A percentile compares a stretch with the other conserved stretches of the same genome.
phyloP scores from a whole-genome alignment of 225 moss, liverwort and hornwort species.

The Sphagnum contortum region DNA sequence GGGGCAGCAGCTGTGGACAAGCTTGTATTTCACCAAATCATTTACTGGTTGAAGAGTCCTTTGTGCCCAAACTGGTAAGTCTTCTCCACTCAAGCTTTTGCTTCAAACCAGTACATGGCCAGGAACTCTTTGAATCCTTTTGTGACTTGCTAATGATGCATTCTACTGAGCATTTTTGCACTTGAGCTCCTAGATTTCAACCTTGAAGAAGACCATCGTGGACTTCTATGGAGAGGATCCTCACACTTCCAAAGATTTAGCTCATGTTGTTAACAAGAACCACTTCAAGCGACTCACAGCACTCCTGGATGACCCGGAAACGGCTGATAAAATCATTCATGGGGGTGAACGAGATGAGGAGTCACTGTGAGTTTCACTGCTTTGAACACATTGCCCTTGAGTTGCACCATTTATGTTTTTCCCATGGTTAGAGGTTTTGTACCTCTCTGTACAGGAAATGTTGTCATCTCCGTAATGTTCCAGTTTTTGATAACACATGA shows the following conservation, averaged over 20 bases:
- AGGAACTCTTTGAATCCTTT: neutral
- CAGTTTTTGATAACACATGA: no score
- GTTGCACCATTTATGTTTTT: no score
- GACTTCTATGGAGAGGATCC: conserved; percentile 65
- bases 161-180: neutral
- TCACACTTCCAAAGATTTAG: conserved; percentile 32
- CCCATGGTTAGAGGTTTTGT: no score
- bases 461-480: no score
- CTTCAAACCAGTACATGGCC: neutral
- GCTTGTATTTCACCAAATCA: conserved; percentile 78
- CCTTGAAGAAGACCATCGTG: conserved; percentile 25
- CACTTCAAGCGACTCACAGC: conserved; percentile 52
- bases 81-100: neutral
- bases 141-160: neutral
- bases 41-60: conserved; percentile 61
- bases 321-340: conserved; percentile 38
- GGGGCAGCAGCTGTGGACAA: conserved; percentile 58
- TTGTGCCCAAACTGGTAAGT: conserved; percentile 56
- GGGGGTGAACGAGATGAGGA: conserved; percentile 53
- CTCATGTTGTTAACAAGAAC: conserved; percentile 36
- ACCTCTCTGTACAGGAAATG: no score
- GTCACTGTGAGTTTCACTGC: conserved; percentile 31
- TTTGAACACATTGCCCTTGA: no score
- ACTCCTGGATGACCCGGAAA: conserved; percentile 50
- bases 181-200: conserved; percentile 28